Base-by-base conservation (phyloP, 169 alveolate species). In the Cryptosporidium felis region DNA sequence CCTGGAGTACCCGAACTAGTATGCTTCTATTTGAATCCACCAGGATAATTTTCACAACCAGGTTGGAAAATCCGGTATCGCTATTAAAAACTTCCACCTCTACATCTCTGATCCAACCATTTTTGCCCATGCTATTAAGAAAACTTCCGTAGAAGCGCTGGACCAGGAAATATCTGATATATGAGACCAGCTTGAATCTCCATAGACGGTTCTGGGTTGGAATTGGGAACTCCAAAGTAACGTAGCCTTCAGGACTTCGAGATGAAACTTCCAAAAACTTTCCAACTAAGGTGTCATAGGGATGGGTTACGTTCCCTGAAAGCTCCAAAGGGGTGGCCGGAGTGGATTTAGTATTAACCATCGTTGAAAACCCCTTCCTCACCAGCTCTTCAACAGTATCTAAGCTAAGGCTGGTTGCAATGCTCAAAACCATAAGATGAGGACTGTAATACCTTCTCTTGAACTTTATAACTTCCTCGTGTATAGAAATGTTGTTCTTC, bases 211-310 rank as follows among this genome's bases (percentile, higher is more conserved):
- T 62, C 16, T 62, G 80, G 9, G 30, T 62, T 42, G 80, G 80
- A 28, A 62, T 62, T 21, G 80, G 80, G 9, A 62, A 62, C 18
- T 62, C 80, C 59, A 62, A 28, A 3, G 51, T 62, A 5, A 62
- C 44, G 42, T 62, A 41, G 40, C 49, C 80, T 3, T 62, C 56
- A 30, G 80, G 56, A 18, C 40, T 34, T 9, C 21, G 36, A 26
- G 80, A 62, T 62, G 23, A 42, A 34, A 62, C 16, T 21, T 62
- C 80, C 1, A 62, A 23, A 46, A 14, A 41, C 3, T 42, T 38
- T 42, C 80, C 80, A 41, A 62, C 44, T 42, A 62, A 62, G 2
- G 41, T 42, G 23, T 62, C 51, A 23, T 62, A 62, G 9, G 80
- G 80, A 21, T 62, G 80, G 10, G 12, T n/a, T 18, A 41, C 80